Evolutionary conservation across 306 rosid species (phyloP).

Genomic region (Acacia confusa): DNA sequence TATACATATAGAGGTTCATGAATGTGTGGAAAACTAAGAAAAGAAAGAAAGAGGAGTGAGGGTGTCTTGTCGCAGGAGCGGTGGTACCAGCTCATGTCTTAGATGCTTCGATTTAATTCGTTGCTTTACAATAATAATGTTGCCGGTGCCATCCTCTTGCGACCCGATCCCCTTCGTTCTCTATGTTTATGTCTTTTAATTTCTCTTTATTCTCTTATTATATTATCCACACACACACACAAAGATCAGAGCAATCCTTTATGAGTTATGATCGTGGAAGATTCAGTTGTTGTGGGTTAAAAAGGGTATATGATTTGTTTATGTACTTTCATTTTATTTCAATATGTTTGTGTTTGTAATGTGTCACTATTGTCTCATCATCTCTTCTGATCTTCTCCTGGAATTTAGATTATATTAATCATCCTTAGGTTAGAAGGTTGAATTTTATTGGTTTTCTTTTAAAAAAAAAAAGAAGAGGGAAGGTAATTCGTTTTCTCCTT

Average conservation of each 20-base stretch:
- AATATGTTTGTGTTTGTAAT: not conserved
- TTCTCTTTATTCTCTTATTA: not conserved
- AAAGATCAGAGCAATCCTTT: not conserved
- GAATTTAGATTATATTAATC: not conserved
- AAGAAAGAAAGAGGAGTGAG: not conserved
- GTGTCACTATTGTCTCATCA: not conserved
- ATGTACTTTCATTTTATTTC: not conserved
- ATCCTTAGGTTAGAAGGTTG: not conserved
- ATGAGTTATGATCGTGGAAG: not conserved
- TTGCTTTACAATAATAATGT: not conserved
- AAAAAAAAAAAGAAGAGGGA: too few relatives aligned
- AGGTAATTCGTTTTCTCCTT: not conserved
- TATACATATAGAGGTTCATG: too few relatives aligned
- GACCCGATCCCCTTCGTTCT: conserved; percentile 27
- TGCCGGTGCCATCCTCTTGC: conserved; percentile 23
- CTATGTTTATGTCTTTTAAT: not conserved
- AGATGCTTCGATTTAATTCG: too few relatives aligned
- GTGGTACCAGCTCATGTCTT: conserved; percentile 4
- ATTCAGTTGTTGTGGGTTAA: not conserved
- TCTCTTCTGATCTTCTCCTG: not conserved
- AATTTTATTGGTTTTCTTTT: not conserved
- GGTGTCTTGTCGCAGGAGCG: conserved; percentile 39
- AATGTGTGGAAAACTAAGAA: not conserved
- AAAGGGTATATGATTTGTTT: not conserved
- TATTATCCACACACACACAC: not conserved